Base-by-base conservation (phyloP, 164 flowering plant species). In the Vitis riparia region DNA sequence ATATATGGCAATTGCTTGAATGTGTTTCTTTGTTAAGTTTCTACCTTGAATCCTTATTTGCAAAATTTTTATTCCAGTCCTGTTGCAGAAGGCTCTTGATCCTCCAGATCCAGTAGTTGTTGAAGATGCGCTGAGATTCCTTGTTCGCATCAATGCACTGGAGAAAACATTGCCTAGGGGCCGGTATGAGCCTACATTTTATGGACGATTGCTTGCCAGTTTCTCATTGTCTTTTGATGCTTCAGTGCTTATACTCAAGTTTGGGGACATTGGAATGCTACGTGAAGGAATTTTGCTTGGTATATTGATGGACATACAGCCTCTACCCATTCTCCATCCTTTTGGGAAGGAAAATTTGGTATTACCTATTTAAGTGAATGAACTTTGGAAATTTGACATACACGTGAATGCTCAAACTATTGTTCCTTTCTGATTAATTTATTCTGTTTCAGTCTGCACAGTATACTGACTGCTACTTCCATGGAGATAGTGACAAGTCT, bases 211-310 rank as follows among this genome's bases (percentile, higher is more conserved):
- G 77, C 91, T 95, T 51, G 81, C 91, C 51, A 84, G 97, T 77
- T 83, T 93, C 68, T 75, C 92, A 11, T 78, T 95, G 71, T 91
- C 97, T 59, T 90, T 95, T 84, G 98, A 95, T 83, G 94, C 98
- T 60, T 89, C 98, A 50, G 77, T 91, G 64, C 83, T 89, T 15
- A 80, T 88, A 59, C 78, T 93, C 70, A 95, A 91, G 82, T 90
- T 93, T 86, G 98, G 92, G 62, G 82, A 78, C 13, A 66, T 77
- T 71, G 98, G 99, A 64, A 73, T 86, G 83, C 83, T 93, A 32
- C 88, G 88, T 29, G 99, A 95, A 82, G 98, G 99, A 71, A 93
- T 95, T 80, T 75, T 95, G 57, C 79, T 95, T 77, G 99, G 98
- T 53, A 74, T 88, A 69, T 71, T 93, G 80, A 88, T 90, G 90